phyloP scores from a whole-genome alignment of 2,329 filamentous ascomycete genomes.

The Dactylellina leptospora region DNA sequence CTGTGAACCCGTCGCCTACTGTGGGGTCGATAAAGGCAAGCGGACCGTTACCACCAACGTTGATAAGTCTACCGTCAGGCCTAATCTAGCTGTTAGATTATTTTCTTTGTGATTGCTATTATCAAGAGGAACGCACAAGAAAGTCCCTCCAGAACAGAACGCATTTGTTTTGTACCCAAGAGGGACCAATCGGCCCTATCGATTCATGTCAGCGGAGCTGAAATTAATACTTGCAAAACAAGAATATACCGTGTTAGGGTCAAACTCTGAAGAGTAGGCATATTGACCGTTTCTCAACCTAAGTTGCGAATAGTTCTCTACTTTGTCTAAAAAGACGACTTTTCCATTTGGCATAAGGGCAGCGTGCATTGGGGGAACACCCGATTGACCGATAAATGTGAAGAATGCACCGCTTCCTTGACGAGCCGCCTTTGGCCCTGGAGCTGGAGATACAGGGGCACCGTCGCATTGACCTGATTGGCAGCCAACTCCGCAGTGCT shows the following conservation, averaged over 20 bases:
- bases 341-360: conserved; percentile 69
- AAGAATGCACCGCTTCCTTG: conserved; percentile 60
- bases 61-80: conserved; percentile 67
- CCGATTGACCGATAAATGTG: conserved; percentile 66
- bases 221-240: conserved; percentile 61
- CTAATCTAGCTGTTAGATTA: neutral
- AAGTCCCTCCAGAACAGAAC: conserved; percentile 70
- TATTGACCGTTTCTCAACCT: conserved; percentile 66
- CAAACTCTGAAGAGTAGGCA: conserved; percentile 70
- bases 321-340: conserved; percentile 71
- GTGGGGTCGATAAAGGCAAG: conserved; percentile 68
- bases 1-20: conserved; percentile 69
- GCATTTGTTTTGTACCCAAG: conserved; percentile 65
- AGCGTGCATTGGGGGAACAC: conserved; percentile 72
- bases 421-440: conserved; percentile 60
- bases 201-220: conserved; percentile 18
- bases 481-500: conserved; percentile 68
- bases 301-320: conserved; percentile 70
- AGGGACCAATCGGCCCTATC: conserved; percentile 41
- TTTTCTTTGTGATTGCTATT: neutral
- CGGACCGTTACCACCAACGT: conserved; percentile 69
- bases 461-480: conserved; percentile 66
- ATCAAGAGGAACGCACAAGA: conserved; percentile 60
- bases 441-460: conserved; percentile 62
- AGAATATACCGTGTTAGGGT: conserved; percentile 65